phyloP scores from a whole-genome alignment of 257 asterid genomes.

The Solanum appendiculatum region DNA sequence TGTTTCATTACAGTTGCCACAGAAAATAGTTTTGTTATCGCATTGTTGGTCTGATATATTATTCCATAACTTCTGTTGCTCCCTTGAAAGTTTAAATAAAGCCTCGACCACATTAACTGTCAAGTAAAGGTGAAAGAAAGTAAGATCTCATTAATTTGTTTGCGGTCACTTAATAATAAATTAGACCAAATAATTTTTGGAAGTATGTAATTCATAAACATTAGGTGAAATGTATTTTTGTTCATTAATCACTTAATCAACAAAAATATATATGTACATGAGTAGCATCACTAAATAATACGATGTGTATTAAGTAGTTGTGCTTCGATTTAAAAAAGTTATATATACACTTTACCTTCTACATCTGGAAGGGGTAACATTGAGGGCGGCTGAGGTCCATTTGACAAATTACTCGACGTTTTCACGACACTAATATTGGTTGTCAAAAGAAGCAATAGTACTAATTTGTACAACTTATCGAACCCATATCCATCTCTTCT shows the following conservation, averaged over 20 bases:
- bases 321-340: neutral
- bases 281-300: neutral
- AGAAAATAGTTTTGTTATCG: neutral
- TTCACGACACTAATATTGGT: neutral
- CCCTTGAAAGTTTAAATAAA: rapidly evolving
- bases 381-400: neutral
- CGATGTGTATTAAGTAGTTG: neutral
- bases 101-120: neutral
- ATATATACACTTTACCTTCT: neutral
- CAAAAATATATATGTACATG: too few relatives aligned
- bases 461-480: neutral
- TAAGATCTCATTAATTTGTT: neutral
- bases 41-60: neutral
- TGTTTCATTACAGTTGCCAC: neutral
- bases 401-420: neutral
- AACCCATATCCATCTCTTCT: neutral
- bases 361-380: neutral
- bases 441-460: neutral
- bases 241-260: too few relatives aligned
- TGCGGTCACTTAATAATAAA: too few relatives aligned
- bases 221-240: neutral
- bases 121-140: neutral
- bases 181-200: too few relatives aligned
- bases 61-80: rapidly evolving
- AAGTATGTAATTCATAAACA: neutral